Conservation (phyloP, 331 rosid species). For the Pyracantha coccinea region DNA sequence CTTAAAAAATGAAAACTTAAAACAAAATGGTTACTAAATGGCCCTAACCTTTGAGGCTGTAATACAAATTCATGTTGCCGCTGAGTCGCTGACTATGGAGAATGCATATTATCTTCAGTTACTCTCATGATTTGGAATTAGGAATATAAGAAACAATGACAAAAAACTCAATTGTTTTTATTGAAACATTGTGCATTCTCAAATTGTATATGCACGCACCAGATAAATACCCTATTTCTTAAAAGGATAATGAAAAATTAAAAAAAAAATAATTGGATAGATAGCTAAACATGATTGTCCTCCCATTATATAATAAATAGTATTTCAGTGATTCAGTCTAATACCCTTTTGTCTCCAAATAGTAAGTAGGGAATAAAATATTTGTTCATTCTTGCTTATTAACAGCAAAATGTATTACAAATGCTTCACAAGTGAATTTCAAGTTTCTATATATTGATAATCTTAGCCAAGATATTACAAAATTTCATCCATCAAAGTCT, state of each 20-base stretch:
- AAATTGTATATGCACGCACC: neutral
- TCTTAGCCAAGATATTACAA: neutral
- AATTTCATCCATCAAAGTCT: neutral
- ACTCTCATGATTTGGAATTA: neutral
- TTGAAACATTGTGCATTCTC: too few relatives aligned
- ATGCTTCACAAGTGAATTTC: neutral
- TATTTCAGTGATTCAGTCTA: neutral
- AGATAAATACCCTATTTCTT: neutral
- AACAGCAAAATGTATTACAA: neutral
- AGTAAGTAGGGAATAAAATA: neutral
- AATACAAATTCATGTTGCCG: neutral
- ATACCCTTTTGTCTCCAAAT: neutral
- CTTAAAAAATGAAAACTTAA: too few relatives aligned
- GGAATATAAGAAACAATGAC: too few relatives aligned
- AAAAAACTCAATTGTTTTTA: too few relatives aligned
- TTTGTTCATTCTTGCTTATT: neutral
- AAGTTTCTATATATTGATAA: neutral
- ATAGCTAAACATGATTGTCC: neutral
- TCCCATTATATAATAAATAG: neutral
- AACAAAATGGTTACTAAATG: too few relatives aligned
- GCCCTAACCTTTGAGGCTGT: neutral
- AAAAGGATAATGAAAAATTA: neutral
- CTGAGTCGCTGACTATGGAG: neutral
- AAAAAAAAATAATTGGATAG: neutral
- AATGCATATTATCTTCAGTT: neutral